Percentiles rank a stretch among this genome's conserved stretches.
phyloP scores from a whole-genome alignment of 2,329 filamentous ascomycete genomes.

The Ophiocordyceps camponoti-rufipedis region DNA sequence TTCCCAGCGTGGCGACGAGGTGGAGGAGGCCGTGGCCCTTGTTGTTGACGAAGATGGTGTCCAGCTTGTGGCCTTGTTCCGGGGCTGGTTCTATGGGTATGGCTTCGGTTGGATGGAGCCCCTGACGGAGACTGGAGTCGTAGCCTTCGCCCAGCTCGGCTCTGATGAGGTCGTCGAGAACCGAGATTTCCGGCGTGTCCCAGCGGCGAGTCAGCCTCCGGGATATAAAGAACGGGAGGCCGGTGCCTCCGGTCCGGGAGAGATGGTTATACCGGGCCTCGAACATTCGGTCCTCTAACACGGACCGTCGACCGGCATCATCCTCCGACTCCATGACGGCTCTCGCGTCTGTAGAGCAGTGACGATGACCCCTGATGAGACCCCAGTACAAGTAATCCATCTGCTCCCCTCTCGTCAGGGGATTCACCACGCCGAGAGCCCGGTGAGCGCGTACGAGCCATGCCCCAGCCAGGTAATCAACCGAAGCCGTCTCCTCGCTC shows the following conservation, averaged over 20 bases:
- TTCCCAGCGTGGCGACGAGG: background rate
- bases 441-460: background rate
- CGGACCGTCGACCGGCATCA: background rate
- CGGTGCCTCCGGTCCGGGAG: background rate
- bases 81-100: background rate
- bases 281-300: background rate
- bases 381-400: background rate
- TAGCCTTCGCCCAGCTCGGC: background rate
- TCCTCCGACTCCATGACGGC: background rate
- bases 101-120: too few species aligned
- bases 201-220: background rate
- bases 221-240: background rate
- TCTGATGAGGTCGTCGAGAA: background rate
- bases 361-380: background rate
- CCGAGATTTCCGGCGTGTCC: background rate
- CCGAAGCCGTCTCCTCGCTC: background rate
- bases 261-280: background rate
- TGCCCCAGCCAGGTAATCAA: background rate
- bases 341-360: background rate
- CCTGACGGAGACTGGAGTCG: background rate
- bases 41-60: background rate
- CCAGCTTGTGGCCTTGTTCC: background rate
- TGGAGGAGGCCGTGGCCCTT: background rate
- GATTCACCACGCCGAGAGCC: background rate
- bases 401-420: background rate